phyloP scores from a whole-genome alignment of 129 eudicot species.

The Logfia minima region DNA sequence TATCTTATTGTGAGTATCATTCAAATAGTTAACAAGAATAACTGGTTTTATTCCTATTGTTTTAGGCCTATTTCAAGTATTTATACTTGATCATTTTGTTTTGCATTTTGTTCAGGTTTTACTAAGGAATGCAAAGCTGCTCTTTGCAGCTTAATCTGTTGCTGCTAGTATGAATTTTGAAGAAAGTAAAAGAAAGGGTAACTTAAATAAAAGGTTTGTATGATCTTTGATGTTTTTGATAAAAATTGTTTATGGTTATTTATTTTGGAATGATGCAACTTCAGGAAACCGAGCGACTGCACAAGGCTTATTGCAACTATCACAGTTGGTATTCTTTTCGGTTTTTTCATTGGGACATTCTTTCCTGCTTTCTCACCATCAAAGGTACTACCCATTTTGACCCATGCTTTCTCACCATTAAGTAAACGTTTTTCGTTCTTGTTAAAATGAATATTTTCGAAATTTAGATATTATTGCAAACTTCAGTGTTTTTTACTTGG shows the following conservation, averaged over 20 bases:
- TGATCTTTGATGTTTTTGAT: neutral
- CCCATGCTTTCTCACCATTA: neutral
- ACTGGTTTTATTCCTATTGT: too few relatives aligned
- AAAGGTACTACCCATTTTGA: slow-evolving; percentile 42
- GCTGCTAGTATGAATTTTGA: slow-evolving; percentile 30
- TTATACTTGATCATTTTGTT: slow-evolving; percentile 2
- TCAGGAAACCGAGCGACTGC: slow-evolving; percentile 56
- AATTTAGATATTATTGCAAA: neutral
- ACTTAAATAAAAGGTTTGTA: slow-evolving; percentile 26
- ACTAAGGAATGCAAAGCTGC: slow-evolving; percentile 23
- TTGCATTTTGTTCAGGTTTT: slow-evolving; percentile 6
- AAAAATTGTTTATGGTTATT: slow-evolving; percentile 14
- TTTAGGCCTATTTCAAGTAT: too few relatives aligned
- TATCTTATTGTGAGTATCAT: neutral
- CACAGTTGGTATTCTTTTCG: slow-evolving; percentile 56
- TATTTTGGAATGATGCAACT: slow-evolving; percentile 24
- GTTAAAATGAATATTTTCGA: neutral
- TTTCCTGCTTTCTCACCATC: slow-evolving; percentile 57
- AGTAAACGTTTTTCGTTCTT: neutral
- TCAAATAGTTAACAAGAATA: too few relatives aligned
- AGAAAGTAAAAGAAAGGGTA: slow-evolving; percentile 34
- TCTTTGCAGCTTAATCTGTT: slow-evolving; percentile 22
- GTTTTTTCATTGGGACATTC: slow-evolving; percentile 69
- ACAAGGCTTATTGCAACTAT: slow-evolving; percentile 46
- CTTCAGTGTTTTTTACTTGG: neutral